These are phyloP conservation scores for Silene latifolia DNA, from an alignment of 148 eudicot genomes.

Conservation along the genomic window DNA sequence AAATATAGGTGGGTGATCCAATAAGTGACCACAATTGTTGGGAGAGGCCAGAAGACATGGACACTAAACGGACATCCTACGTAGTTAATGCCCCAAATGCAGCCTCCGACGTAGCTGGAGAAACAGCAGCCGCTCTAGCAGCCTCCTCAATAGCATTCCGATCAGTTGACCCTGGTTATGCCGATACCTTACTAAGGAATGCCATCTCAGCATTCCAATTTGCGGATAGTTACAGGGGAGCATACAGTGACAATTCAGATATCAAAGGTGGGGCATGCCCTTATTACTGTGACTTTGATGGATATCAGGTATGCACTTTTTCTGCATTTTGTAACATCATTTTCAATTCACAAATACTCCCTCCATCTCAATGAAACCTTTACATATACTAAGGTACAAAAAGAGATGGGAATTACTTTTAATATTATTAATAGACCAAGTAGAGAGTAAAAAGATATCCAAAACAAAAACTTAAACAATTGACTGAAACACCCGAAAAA, in stretches of 20 bases:
- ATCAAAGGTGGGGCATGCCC: slow-evolving; percentile 76
- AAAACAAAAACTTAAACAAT: too few species aligned
- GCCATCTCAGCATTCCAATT: slow-evolving; percentile 49
- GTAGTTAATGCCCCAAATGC: slow-evolving; percentile 74
- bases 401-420: too few species aligned
- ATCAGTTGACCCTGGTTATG: slow-evolving; percentile 60
- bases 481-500: too few species aligned
- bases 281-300: slow-evolving; percentile 87
- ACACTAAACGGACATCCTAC: slow-evolving; percentile 74
- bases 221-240: slow-evolving; percentile 75
- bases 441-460: too few species aligned
- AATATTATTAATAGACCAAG: too few species aligned
- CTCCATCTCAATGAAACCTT: too few species aligned
- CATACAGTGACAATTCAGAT: slow-evolving; percentile 76
- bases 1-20: slow-evolving; percentile 74
- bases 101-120: slow-evolving; percentile 94
- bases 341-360: background rate
- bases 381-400: too few species aligned
- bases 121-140: slow-evolving; percentile 89
- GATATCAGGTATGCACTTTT: slow-evolving; percentile 63
- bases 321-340: background rate
- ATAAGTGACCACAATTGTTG: slow-evolving; percentile 73
- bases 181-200: slow-evolving; percentile 53
- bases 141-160: slow-evolving; percentile 88
- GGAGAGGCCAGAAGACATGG: slow-evolving; percentile 99